Conservation (phyloP, 148 eudicot species). For the Polygonum aviculare region DNA sequence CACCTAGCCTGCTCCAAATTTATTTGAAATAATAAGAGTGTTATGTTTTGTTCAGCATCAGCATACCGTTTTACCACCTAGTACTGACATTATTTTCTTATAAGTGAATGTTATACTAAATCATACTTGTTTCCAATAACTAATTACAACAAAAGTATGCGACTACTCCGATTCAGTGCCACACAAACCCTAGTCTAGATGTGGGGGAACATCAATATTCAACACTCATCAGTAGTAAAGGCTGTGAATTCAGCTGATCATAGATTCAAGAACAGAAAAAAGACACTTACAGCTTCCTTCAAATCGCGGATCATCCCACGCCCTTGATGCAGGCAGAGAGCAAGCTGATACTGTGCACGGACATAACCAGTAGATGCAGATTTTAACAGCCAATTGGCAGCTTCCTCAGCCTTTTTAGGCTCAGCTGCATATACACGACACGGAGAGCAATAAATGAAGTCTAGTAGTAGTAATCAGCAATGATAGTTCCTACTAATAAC, state of each 20-base stretch:
- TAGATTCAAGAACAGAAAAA: background rate
- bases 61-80: too few species aligned
- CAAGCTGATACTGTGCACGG: slow-evolving; percentile 94
- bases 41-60: background rate
- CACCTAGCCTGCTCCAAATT: slow-evolving; percentile 53
- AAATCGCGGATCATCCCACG: slow-evolving; percentile 45
- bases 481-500: background rate
- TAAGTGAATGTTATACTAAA: too few species aligned
- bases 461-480: background rate
- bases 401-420: slow-evolving; percentile 47
- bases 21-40: background rate
- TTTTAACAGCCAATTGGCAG: slow-evolving; percentile 56
- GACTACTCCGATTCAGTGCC: too few species aligned
- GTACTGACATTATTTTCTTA: too few species aligned
- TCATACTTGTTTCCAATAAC: too few species aligned
- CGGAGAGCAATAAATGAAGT: background rate
- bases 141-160: too few species aligned
- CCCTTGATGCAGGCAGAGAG: slow-evolving; percentile 75
- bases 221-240: background rate
- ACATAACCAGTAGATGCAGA: slow-evolving; percentile 63
- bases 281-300: slow-evolving; percentile 49
- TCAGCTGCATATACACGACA: slow-evolving; percentile 41
- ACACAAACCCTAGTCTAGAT: background rate
- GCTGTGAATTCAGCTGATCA: background rate
- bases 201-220: background rate